Base-by-base conservation (phyloP, 2,329 filamentous ascomycete species). In the Hymenoscyphus fructigenus region DNA sequence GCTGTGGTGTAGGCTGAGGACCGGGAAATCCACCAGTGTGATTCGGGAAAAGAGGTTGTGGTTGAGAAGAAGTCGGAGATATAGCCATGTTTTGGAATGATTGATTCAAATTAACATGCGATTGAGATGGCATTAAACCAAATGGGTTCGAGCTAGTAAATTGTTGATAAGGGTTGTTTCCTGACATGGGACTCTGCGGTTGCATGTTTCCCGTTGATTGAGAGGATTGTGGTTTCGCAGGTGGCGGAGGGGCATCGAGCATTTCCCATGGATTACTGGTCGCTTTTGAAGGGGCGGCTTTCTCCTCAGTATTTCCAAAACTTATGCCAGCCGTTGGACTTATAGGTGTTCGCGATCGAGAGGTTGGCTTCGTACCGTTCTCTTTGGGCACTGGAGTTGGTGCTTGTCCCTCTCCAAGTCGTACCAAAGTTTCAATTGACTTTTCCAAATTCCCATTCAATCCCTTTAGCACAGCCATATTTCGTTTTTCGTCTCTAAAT, bases 391-490 rank as follows among this genome's bases (percentile, higher is more conserved):
- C 70, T 23, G 74, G 71, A 61, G 76, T 75, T 29, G 77, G 75
- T 64, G 82, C 82, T 65, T 78, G 79, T 36, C 87, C 88, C 74
- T 96, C 93, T 29, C 93, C 94, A 47, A 97, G 79, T 70, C 92
- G 86, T 64, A 95, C 87, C 73, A 99, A 79, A 20, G 92, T 87
- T 77, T 98, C 94, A 56, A 98, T 87, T 0, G 94, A 88, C 76
- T 87, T 90, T 71, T 97, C 92, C 65, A 99, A 75, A 74, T 95
- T 93, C 3, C 94, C 93, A 73, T 90, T 88, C 34, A 96, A 84
- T 2, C 91, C 90, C 75, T 93, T 93, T 20, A 99, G 80, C 29
- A 97, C 88, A 61, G 90, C 87, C 4, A 87, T 83, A 74, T 97
- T 98, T 65, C 91, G 87, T 71, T 90, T 91, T 53, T 90, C 88